Conservation (phyloP, 169 alveolate genomes). For the Plasmodium reichenowi region DNA sequence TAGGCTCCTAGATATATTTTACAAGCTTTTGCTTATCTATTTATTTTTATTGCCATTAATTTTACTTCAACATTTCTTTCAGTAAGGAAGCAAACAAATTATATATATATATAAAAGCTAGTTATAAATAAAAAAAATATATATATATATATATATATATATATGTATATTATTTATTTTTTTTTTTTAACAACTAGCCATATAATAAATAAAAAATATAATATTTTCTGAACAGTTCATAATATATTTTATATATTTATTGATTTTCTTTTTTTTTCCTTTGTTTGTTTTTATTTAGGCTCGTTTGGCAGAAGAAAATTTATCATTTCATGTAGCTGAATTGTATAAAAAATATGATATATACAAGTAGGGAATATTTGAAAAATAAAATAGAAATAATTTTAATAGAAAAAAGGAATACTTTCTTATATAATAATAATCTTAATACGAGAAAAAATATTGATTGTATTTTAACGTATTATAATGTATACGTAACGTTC, state of each 20-base stretch:
- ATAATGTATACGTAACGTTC: not conserved
- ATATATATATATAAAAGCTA: not conserved
- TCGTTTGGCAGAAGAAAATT: constrained; percentile 65
- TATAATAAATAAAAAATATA: not conserved
- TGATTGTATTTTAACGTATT: not conserved
- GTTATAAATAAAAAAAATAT: too few species aligned
- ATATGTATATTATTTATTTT: too few species aligned
- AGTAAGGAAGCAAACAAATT: constrained; percentile 11
- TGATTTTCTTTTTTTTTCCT: not conserved
- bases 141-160: too few species aligned
- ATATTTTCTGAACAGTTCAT: not conserved
- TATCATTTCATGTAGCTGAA: constrained; percentile 73
- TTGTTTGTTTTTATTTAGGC: constrained; percentile 20
- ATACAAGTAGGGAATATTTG: constrained; percentile 38
- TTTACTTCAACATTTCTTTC: constrained; percentile 71
- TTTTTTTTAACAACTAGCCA: too few species aligned
- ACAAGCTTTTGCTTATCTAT: constrained; percentile 65
- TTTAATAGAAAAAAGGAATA: too few species aligned
- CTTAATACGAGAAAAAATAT: too few species aligned
- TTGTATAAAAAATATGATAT: constrained; percentile 65
- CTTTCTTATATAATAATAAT: too few species aligned
- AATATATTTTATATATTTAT: not conserved
- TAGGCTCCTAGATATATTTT: constrained; percentile 72
- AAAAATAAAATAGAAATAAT: not conserved
- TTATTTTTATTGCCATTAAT: constrained; percentile 69